These are phyloP conservation scores for Linanthus parryae DNA, from an alignment of 148 eudicot genomes.

Conservation along the genomic window DNA sequence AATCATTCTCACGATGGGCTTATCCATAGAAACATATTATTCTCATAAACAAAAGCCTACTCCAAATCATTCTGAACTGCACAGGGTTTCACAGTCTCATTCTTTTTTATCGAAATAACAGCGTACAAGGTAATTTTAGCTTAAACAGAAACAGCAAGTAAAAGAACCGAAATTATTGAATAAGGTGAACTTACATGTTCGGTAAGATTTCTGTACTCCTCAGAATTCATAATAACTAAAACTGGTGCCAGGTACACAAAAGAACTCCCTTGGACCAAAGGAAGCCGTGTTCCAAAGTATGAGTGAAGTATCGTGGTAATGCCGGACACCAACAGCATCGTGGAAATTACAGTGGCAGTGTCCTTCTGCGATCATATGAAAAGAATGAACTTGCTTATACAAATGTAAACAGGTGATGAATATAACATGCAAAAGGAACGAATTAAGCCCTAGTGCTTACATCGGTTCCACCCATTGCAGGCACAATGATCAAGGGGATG, in stretches of 20 bases:
- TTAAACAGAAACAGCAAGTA: too few species aligned
- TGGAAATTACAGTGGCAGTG: constrained; percentile 78
- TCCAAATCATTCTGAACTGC: too few species aligned
- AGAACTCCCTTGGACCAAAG: constrained; percentile 94
- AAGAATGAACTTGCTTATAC: constrained; percentile 9
- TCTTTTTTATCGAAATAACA: too few species aligned
- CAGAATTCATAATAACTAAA: constrained; percentile 73
- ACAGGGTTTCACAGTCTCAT: too few species aligned
- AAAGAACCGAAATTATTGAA: not conserved
- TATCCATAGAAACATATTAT: too few species aligned
- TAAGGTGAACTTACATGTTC: constrained; percentile 59
- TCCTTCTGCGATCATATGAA: constrained; percentile 57
- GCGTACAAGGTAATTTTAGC: too few species aligned
- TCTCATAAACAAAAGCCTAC: too few species aligned
- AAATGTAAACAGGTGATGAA: not conserved
- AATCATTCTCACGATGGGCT: too few species aligned
- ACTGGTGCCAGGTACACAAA: constrained; percentile 94
- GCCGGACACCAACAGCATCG: constrained; percentile 83
- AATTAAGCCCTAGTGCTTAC: constrained; percentile 37
- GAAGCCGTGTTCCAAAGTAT: constrained; percentile 92
- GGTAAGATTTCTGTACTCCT: constrained; percentile 75
- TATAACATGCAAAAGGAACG: not conserved
- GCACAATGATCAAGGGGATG: constrained; percentile 72
- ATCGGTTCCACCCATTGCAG: constrained; percentile 94
- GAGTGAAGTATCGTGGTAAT: constrained; percentile 76